Evolutionary conservation across 257 asterid genomes (phyloP), one percentile per base, ranked within the genome.

Genomic region (Nicotiana tomentosiformis): DNA sequence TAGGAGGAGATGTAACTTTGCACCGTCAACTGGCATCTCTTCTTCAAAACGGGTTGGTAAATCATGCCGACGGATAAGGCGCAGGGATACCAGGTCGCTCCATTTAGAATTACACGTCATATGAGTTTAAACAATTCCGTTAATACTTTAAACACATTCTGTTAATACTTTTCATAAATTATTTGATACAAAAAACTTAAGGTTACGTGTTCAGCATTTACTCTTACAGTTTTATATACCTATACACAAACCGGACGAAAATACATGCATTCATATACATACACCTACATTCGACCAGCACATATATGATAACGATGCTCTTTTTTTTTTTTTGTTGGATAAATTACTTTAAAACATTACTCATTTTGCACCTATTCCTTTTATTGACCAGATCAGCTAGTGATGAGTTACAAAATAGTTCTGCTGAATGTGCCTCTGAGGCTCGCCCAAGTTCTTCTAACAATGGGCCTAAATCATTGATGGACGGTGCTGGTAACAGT

Each of bases 1-100:
- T 77, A 84, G 97, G 88, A 90, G 97, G 87, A 87, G 93, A 68
- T 78, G 62, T 84, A 88, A 88, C 85, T 90, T 90, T 89, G 68
- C 93, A 23, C 10, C 3, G 49, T 91, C 92, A 20, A 88, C 77
- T 85, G 70, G 88, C 61, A 46, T 72, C 82, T 87, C 90, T 72
- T 91, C 93, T 57, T 85, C 90, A 11, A 93, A 93, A 85, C 91
- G 91, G 81, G 84, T 51, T 72, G 98, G 95, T 77, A 96, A 96
- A 90, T 96, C 99, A 82, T 94, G 98, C 83, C 94, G 97, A 7
- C 91, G 92, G 84, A 89, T 94, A 91, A 88, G 92, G 83, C 95
- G 87, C 90, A 86, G 91, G 85, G 95, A 96, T 66, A 80, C 86
- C 43, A 88, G 98, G 98, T 96, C 67, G 69, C 82, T 84, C 83